phyloP scores from a whole-genome alignment of 164 flowering plant genomes.

The Kalanchoe fedtschenkoi region DNA sequence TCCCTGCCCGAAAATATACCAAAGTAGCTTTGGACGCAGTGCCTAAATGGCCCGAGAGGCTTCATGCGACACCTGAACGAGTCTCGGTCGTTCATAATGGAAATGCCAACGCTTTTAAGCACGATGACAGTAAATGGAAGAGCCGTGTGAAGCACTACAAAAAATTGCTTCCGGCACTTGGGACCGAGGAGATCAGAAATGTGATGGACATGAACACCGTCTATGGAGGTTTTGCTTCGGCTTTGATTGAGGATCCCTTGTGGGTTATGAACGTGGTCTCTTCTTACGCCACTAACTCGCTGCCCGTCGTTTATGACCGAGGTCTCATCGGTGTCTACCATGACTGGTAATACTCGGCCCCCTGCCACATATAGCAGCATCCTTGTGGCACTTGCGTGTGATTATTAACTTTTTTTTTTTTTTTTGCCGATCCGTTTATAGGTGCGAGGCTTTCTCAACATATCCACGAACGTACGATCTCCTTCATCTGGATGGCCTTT shows the following conservation, averaged over 20 bases:
- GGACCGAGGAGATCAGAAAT: constrained; percentile 73
- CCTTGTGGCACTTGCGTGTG: too few relatives aligned
- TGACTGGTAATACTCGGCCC: constrained; percentile 58
- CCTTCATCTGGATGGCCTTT: constrained; percentile 88
- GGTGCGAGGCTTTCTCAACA: constrained; percentile 99
- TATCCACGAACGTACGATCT: constrained; percentile 98
- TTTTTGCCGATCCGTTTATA: constrained; percentile 16
- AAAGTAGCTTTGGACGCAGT: constrained; percentile 35
- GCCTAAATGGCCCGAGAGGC: constrained; percentile 80
- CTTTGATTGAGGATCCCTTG: constrained; percentile 59
- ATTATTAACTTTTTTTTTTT: background rate
- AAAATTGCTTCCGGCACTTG: constrained; percentile 67
- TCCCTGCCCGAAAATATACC: constrained; percentile 40
- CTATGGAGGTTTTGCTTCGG: constrained; percentile 94
- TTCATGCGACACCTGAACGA: constrained; percentile 68
- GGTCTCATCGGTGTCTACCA: constrained; percentile 92
- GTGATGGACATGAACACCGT: constrained; percentile 97
- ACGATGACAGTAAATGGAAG: constrained; percentile 85
- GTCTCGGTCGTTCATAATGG: constrained; percentile 56
- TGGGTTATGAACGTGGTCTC: constrained; percentile 99
- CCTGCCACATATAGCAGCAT: too few relatives aligned
- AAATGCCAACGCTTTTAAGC: constrained; percentile 64
- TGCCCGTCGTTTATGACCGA: constrained; percentile 76
- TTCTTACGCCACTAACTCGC: constrained; percentile 71
- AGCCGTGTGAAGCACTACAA: constrained; percentile 75